Evolutionary conservation across 345 rosid genomes (phyloP).

Genomic region (Euphorbia lathyris): DNA sequence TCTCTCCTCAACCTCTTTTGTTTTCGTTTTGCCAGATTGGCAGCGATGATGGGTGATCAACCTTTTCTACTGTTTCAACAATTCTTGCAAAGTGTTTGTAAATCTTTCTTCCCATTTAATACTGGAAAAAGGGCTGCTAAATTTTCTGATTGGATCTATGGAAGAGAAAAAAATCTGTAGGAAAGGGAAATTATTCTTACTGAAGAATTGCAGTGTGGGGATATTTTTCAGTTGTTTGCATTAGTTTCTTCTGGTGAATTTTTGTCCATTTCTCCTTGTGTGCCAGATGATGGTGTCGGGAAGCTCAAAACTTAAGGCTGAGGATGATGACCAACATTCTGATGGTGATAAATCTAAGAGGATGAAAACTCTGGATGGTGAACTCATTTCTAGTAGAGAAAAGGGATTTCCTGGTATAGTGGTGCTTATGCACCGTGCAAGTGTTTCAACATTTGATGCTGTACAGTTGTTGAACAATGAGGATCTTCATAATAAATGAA

Average conservation of each 20-base stretch:
- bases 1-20: not conserved
- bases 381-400: conserved; percentile 73
- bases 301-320: conserved; percentile 66
- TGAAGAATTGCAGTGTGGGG: conserved; percentile 90
- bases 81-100: conserved; percentile 68
- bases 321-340: conserved; percentile 48
- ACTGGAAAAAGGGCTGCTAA: conserved; percentile 79
- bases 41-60: conserved; percentile 65
- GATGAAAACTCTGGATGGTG: conserved; percentile 61
- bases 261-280: conserved; percentile 56
- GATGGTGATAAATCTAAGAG: conserved; percentile 55
- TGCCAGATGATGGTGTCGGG: conserved; percentile 84
- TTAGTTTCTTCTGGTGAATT: conserved; percentile 74
- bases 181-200: conserved; percentile 51
- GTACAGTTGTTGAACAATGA: conserved; percentile 52
- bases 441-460: conserved; percentile 37
- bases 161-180: conserved; percentile 53
- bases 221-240: conserved; percentile 66
- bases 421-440: conserved; percentile 49
- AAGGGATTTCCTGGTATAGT: conserved; percentile 92
- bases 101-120: conserved; percentile 69
- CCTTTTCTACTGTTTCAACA: conserved; percentile 76
- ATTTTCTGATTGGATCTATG: conserved; percentile 69
- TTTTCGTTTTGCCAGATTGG: conserved; percentile 64
- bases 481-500: conserved; percentile 26